Percentiles rank a stretch among this genome's conserved stretches.
These are phyloP conservation scores for Paspalum notatum DNA, from an alignment of 176 grass and related monocot genomes.

Conservation along the genomic window DNA sequence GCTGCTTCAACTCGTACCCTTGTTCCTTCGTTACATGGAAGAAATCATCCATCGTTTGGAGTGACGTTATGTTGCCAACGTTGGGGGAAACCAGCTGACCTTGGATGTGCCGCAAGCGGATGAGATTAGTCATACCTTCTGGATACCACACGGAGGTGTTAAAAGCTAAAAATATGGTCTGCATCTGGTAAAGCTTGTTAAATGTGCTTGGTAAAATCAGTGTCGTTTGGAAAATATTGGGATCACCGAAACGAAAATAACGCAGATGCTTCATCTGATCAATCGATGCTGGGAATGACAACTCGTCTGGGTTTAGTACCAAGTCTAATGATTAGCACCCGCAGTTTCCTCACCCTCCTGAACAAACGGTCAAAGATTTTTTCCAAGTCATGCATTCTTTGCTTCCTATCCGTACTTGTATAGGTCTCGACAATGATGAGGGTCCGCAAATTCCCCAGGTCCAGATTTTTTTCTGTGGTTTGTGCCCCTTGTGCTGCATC, in stretches of 20 bases:
- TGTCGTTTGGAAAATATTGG: too few relatives aligned
- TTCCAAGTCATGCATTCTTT: too few relatives aligned
- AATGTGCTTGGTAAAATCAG: constrained; percentile 21
- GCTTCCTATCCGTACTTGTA: too few relatives aligned
- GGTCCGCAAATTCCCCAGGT: neutral
- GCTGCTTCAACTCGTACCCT: neutral
- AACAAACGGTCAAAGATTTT: too few relatives aligned
- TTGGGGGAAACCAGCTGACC: neutral
- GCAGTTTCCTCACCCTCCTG: neutral
- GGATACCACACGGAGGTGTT: too few relatives aligned
- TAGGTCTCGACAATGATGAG: too few relatives aligned
- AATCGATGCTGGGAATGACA: constrained; percentile 25
- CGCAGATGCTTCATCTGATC: constrained; percentile 37
- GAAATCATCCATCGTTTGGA: neutral
- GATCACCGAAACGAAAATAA: neutral
- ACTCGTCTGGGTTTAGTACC: neutral
- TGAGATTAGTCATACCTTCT: neutral
- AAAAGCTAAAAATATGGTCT: neutral
- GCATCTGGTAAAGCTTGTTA: constrained; percentile 42
- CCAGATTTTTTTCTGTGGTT: neutral
- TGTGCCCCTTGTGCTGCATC: too few relatives aligned
- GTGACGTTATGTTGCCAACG: neutral
- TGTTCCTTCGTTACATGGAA: neutral
- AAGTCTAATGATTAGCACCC: neutral
- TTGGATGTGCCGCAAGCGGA: neutral